Percentiles rank a stretch among this genome's conserved stretches.
phyloP scores from a whole-genome alignment of 2,329 filamentous ascomycete species.

The Hirsutella rhossiliensis region DNA sequence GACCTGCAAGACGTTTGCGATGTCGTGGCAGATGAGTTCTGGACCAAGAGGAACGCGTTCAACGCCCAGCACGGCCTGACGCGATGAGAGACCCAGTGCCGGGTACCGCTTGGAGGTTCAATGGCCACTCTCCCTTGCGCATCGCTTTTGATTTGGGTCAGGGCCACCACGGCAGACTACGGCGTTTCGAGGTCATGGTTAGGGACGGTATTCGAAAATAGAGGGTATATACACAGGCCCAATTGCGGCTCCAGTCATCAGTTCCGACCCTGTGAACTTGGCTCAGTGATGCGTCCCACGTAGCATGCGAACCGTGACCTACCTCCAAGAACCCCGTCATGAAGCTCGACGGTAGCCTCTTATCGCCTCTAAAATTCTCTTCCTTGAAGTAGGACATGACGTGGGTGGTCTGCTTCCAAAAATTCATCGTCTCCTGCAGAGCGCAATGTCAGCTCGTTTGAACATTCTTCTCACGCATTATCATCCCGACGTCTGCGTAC shows the following conservation, averaged over 20 bases:
- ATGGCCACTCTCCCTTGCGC: neutral
- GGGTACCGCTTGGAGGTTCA: neutral
- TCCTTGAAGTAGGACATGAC: constrained; percentile 93
- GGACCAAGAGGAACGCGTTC: constrained; percentile 33
- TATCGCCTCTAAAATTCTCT: constrained; percentile 64
- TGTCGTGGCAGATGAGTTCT: constrained; percentile 86
- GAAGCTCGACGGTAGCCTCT: constrained; percentile 77
- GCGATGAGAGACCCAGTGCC: constrained; percentile 16
- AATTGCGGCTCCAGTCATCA: constrained; percentile 23
- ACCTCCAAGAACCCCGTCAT: constrained; percentile 94
- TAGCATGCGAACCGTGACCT: constrained; percentile 18
- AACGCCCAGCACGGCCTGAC: constrained; percentile 21
- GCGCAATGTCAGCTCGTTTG: constrained; percentile 19
- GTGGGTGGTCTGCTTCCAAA: constrained; percentile 95
- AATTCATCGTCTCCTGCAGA: constrained; percentile 88
- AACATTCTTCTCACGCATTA: neutral
- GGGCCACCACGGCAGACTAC: neutral
- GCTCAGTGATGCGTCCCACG: neutral
- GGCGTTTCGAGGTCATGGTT: neutral
- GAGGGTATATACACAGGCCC: constrained; percentile 17
- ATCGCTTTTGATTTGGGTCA: neutral
- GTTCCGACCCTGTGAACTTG: constrained; percentile 37
- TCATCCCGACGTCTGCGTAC: constrained; percentile 32
- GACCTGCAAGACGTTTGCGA: constrained; percentile 90
- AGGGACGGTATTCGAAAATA: neutral